phyloP scores from a whole-genome alignment of 2,329 filamentous ascomycete genomes.

The Monascus ruber region DNA sequence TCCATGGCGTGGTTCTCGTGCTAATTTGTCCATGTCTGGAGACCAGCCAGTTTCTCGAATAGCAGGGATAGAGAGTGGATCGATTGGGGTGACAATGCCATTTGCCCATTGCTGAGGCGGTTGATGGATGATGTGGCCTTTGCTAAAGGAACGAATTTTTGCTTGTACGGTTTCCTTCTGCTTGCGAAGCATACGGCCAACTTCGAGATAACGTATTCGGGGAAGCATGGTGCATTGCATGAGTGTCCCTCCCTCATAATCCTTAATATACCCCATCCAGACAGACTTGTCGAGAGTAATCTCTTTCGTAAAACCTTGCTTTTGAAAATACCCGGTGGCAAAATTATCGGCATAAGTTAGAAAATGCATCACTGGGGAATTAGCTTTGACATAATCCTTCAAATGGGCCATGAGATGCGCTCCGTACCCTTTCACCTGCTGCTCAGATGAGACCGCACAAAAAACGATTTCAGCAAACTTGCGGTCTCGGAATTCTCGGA shows the following conservation, averaged over 20 bases:
- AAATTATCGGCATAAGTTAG: constrained; percentile 98
- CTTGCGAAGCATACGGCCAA: constrained; percentile 86
- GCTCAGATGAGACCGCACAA: constrained; percentile 92
- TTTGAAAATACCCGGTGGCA: constrained; percentile 97
- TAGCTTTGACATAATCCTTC: constrained; percentile 86
- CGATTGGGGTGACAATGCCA: constrained; percentile 55
- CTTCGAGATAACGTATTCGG: constrained; percentile 85
- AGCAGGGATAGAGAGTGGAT: constrained; percentile 75
- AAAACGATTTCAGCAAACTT: constrained; percentile 98
- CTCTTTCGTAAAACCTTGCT: constrained; percentile 97
- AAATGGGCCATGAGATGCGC: constrained; percentile 90
- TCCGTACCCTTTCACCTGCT: constrained; percentile 97
- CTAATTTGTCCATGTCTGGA: constrained; percentile 93
- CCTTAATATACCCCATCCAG: constrained; percentile 99
- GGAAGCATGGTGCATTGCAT: constrained; percentile 99
- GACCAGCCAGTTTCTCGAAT: constrained; percentile 93
- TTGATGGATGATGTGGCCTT: constrained; percentile 73
- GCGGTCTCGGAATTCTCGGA: constrained; percentile 82
- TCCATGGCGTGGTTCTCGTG: constrained; percentile 85
- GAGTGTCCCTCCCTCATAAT: constrained; percentile 96
- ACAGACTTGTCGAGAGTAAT: constrained; percentile 81
- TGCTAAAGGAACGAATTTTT: constrained; percentile 85
- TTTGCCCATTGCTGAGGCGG: constrained; percentile 80
- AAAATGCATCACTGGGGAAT: constrained; percentile 95
- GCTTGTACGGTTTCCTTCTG: constrained; percentile 92